Evolutionary conservation across 1,284 basidiomycete genomes (phyloP).

Genomic region (Pseudozyma pruni): DNA sequence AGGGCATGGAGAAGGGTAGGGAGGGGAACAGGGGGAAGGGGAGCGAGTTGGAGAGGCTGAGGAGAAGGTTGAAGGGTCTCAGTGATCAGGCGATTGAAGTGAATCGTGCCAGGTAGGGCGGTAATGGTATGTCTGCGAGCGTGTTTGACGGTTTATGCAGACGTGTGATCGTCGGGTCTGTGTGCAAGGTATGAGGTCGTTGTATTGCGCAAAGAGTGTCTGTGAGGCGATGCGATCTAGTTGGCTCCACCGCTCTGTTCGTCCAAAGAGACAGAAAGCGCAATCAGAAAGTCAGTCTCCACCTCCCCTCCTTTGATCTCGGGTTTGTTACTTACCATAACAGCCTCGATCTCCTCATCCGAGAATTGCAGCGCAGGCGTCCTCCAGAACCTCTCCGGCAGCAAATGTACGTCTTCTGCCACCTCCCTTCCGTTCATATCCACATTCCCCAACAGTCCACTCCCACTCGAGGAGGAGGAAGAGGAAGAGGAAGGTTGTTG

Average conservation of each 20-base stretch:
- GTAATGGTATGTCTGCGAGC: not conserved
- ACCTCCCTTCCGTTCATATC: conserved; percentile 35
- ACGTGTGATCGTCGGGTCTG: not conserved
- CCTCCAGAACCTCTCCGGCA: conserved; percentile 64
- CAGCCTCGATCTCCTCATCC: conserved; percentile 63
- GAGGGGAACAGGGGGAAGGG: not conserved
- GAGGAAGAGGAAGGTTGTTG: conserved; percentile 8
- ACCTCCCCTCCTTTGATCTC: not conserved
- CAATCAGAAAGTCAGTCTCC: not conserved
- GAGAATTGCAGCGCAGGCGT: conserved; percentile 51
- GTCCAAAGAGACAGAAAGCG: not conserved
- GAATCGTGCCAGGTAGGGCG: conserved; percentile 18
- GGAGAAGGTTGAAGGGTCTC: conserved; percentile 23
- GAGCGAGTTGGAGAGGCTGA: conserved; percentile 26
- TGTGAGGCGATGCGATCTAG: conserved; percentile 1
- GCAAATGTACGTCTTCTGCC: conserved; percentile 33
- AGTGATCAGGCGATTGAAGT: conserved; percentile 26
- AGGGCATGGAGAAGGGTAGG: not conserved
- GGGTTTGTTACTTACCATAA: conserved; percentile 60
- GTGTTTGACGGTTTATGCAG: no score
- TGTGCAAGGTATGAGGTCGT: not conserved
- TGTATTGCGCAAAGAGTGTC: not conserved
- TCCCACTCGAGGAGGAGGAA: not conserved
- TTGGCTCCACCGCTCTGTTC: conserved; percentile 38
- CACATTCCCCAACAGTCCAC: conserved; percentile 15